These are phyloP conservation scores for Xylaria sp. DNA, from an alignment of 2,329 filamentous ascomycete genomes.

Conservation along the genomic window DNA sequence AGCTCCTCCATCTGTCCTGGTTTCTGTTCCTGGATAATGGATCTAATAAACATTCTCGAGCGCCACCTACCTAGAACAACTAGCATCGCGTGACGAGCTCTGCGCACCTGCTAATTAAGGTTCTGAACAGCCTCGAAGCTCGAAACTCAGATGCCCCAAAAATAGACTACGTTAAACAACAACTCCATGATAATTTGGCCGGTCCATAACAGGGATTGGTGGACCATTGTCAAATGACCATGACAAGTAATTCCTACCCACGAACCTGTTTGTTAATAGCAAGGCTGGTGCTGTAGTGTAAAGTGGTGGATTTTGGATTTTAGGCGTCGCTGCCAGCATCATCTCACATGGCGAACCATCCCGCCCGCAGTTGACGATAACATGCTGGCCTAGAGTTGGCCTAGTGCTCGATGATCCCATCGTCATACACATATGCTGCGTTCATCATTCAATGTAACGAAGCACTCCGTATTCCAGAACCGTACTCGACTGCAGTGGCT, in stretches of 20 bases:
- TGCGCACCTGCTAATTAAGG: background rate
- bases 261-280: background rate
- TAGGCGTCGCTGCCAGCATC: constrained; percentile 16
- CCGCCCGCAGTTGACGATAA: background rate
- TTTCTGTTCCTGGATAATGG: background rate
- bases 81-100: constrained; percentile 2
- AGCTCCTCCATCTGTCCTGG: background rate
- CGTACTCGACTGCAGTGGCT: background rate
- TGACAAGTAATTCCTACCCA: background rate
- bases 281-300: background rate
- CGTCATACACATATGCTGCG: constrained; percentile 17
- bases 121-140: background rate
- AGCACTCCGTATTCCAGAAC: background rate
- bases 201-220: background rate
- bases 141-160: background rate
- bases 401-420: constrained; percentile 20
- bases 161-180: too few relatives aligned
- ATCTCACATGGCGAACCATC: constrained; percentile 10
- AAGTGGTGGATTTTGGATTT: too few relatives aligned
- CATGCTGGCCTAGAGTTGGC: background rate
- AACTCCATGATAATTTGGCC: too few relatives aligned
- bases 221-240: background rate
- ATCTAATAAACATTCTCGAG: constrained; percentile 3
- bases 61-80: background rate
- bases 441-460: background rate